Percentiles rank a stretch among this genome's conserved stretches.
These are phyloP conservation scores for Phytophthora syringae DNA, from an alignment of 352 stramenopile species.

Conservation along the genomic window DNA sequence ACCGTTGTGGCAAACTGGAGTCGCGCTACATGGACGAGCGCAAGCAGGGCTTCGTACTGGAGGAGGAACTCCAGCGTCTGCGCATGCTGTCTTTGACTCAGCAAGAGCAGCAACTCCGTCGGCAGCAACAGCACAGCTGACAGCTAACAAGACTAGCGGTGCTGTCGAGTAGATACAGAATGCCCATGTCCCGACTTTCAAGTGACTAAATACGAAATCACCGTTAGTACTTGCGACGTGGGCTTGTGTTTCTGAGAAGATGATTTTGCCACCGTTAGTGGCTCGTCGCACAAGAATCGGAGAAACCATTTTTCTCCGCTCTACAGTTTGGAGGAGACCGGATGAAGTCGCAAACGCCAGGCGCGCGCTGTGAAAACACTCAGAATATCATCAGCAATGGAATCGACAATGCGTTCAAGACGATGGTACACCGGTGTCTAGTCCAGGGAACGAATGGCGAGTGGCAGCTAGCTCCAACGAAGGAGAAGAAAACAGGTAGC, in stretches of 20 bases:
- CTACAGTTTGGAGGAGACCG: background rate
- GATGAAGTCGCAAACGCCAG: background rate
- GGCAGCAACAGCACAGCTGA: slow-evolving; percentile 25
- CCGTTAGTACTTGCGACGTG: background rate
- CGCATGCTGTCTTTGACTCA: slow-evolving; percentile 55
- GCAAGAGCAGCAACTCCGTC: slow-evolving; percentile 45
- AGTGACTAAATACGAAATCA: slow-evolving; percentile 23
- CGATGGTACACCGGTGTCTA: slow-evolving; percentile 23
- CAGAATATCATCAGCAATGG: background rate
- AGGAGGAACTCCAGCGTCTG: slow-evolving; percentile 71
- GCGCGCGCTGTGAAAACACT: background rate
- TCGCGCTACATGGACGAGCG: slow-evolving; percentile 73
- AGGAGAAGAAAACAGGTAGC: background rate
- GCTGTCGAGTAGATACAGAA: slow-evolving; percentile 23
- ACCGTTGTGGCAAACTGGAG: slow-evolving; percentile 67
- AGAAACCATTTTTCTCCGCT: background rate
- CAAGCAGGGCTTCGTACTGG: slow-evolving; percentile 62
- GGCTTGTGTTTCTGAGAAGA: background rate
- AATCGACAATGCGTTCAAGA: slow-evolving; percentile 19
- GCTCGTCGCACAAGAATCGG: slow-evolving; percentile 20
- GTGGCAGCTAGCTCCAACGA: slow-evolving; percentile 11
- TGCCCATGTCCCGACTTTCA: slow-evolving; percentile 7
- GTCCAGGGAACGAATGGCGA: slow-evolving; percentile 8
- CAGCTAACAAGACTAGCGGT: slow-evolving; percentile 12
- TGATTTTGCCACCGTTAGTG: background rate